Base-by-base conservation (phyloP, 352 stramenopile genomes). In the Pythium vanterpoolii region DNA sequence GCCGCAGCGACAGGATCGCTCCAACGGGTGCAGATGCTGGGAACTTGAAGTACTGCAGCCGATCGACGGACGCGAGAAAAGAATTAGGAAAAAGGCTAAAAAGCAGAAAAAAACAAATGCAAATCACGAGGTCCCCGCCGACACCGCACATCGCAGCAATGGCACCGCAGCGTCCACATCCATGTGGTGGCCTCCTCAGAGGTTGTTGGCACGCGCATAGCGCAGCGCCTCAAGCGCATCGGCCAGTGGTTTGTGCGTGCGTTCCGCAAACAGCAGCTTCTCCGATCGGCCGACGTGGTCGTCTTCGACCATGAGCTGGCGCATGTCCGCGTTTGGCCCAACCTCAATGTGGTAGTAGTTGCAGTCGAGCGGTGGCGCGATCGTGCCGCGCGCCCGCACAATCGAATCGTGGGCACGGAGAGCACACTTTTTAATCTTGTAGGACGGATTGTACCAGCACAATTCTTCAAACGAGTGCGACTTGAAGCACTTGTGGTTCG, bases 381-480 rank as follows among this genome's bases (percentile, higher is more conserved):
- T 57, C 8, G 34, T 57, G 14, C 50, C 50, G 24, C 50, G 50
- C 18, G 23, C 50, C 36, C 50, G 50, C 34, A 36, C 50, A 47
- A 47, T 48, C 16, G 54, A 24, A 24, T 60, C 24, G 23, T 66
- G 31, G 19, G n/a, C 26, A 8, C 33, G 36, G 23, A 51, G 30
- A 9, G 36, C 30, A 26, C 49, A 60, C 48, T 44, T 30, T 23
- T 34, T 60, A 27, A 45, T 54, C 50, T 60, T 59, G 49, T 51
- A 66, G 2, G 18, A n/a, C 18, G 58, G 58, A 31, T 66, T 66
- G 50, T 56, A 66, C 58, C 58, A 66, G 58, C 58, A 66, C 16
- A 66, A n/a, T 31, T 66, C 58, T 30, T 66, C 58, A 21, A 60
- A 66, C 43, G 58, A 66, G 34, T 66, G 58, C 39, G 58, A 66